Base-by-base conservation (phyloP, 129 eudicot genomes). In the Artemisia argyi region DNA sequence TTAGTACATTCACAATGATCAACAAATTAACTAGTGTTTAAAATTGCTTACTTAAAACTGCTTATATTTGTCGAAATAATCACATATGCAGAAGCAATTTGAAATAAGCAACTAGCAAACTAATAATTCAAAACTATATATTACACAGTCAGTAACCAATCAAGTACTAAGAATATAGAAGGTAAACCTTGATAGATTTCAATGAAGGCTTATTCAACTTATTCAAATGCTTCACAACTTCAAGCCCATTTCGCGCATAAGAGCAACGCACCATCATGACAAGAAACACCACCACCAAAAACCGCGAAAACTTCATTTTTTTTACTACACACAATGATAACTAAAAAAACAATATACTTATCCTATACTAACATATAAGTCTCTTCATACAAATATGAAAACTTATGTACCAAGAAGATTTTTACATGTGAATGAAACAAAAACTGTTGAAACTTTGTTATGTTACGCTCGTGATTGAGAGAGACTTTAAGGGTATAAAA, bases 111-210 rank as follows among this genome's bases (percentile, higher is more conserved):
- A 22, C 24, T 22, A 22, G 24, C 24, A 22, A 22, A 22, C 24
- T 22, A 22, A 22, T 22, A 22, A 22, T 22, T 22, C 24, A 22
- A 22, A 22, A 22, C 24, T n/a, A 22, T 22, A 22, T 22, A 22
- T 22, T 22, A 22, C 24, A 22, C 24, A 22, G 24, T 22, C 24
- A 22, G 1, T 22, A 22, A 22, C 24, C 24, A 22, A 22, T 22
- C 24, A 22, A 22, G 24, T 22, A 22, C 0, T 22, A 22, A 22
- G 24, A 22, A 22, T 0, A 22, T 22, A 15, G 9, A 13, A 30
- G 11, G 32, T 6, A n/a, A 0, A 26, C 98, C 97, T 83, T 86
- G 79, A 92, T 92, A 49, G 96, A 80, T 66, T 92, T 89, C 49
- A 86, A 0, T 12, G 98, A 73, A 72, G 86, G 81, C 75, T 85